Base-by-base conservation (phyloP, 2,329 filamentous ascomycete genomes). In the Ceratocystis smalleyi region DNA sequence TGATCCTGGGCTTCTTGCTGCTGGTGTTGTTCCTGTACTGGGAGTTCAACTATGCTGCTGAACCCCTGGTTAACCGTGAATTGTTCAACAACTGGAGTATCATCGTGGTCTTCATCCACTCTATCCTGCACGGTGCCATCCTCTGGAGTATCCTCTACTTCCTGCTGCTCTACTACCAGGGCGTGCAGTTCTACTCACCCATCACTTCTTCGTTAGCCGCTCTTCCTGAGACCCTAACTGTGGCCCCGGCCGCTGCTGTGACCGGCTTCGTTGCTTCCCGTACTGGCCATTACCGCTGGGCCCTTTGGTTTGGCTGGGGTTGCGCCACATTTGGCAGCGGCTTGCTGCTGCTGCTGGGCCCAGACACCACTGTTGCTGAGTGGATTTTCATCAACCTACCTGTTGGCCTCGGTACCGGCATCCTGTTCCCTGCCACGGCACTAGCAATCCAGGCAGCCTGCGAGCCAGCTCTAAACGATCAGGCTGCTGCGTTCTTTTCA, bases 401-500 rank as follows among this genome's bases (percentile, higher is more conserved):
- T 19, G 74, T 81, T 12, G 84, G 84, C 0, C 63, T 86, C 3
- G 85, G 85, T 15, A 78, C 82, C 2, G 86, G 85, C 1, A 78
- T 87, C 64, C 74, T 88, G 5, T 86, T 87, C 72, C 81, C 86
- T 0, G 76, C 79, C n/a, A 81, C 86, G 74, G 78, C 76, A 0
- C 80, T 86, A 43, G 79, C 81, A 1, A 79, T 87, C 27, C 85
- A 89, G 72, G 84, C 85, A 6, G 77, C 83, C 0, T 77, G 80
- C 1, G 69, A 72, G 10, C 73, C 74, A 5, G 70, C 68, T 17
- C 75, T 77, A 0, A 77, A 77, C 65, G 76, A 78, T 65, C 80
- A 86, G 69, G 79, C 84, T 49, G 80, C 83, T 1, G 84, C 81
- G 10, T 81, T 88, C 75, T 87, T 85, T 73, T 81, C 79, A 63